Percentiles rank a stretch among this genome's conserved stretches.
Evolutionary conservation across 169 alveolate genomes (phyloP).

Genomic region (Miamiensis avidus): DNA sequence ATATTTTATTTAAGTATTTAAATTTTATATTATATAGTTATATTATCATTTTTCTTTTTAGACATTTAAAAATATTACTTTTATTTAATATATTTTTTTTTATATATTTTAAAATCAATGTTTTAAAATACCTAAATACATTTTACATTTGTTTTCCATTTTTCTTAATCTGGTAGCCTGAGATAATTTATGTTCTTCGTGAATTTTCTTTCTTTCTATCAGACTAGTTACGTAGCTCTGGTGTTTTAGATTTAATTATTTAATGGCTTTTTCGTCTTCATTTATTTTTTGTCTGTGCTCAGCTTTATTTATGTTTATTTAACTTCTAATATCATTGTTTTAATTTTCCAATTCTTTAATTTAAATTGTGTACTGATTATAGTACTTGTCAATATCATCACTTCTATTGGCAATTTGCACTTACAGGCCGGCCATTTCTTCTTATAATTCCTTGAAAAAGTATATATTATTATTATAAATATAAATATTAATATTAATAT

Average conservation of each 20-base stretch:
- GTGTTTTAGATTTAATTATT: slow-evolving; percentile 1
- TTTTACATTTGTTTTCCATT: slow-evolving; percentile 32
- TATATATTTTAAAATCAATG: slow-evolving; percentile 12
- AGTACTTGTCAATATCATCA: slow-evolving; percentile 16
- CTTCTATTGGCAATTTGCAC: background rate
- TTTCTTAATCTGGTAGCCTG: slow-evolving; percentile 15
- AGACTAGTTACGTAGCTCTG: background rate
- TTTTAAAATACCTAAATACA: slow-evolving; percentile 24
- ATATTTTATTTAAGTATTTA: no score
- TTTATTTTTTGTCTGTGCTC: slow-evolving; percentile 16
- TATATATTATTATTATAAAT: no score
- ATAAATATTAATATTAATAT: no score
- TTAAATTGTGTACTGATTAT: background rate
- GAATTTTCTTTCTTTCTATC: slow-evolving; percentile 10
- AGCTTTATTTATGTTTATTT: slow-evolving; percentile 24
- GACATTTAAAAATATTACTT: no score
- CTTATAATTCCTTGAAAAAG: background rate
- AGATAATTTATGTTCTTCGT: slow-evolving; percentile 24
- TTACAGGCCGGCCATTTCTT: slow-evolving; percentile 6
- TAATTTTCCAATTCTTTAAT: slow-evolving; percentile 1
- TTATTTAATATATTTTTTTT: no score
- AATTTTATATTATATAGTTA: no score
- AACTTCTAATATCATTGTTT: slow-evolving; percentile 27
- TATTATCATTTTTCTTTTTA: no score
- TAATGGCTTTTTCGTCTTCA: slow-evolving; percentile 13